A percentile compares a stretch with the other conserved stretches of the same genome.
Evolutionary conservation across 371 early-diverging fungal genomes (phyloP).

Genomic region (Rhizomucor pusillus): DNA sequence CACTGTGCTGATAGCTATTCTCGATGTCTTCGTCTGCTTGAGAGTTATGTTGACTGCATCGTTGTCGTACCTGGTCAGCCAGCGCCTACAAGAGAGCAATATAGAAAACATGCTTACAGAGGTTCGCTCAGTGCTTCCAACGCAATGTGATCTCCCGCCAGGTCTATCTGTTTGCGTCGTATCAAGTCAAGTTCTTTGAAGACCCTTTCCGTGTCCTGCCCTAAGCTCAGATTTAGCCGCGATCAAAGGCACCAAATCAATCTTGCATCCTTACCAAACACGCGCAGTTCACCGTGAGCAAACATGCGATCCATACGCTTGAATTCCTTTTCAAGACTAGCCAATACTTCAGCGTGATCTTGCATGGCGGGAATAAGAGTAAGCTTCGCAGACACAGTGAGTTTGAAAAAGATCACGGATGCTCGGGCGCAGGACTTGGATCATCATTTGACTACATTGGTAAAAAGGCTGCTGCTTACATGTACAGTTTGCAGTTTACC

Average conservation of each 20-base stretch:
- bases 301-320: constrained; percentile 25
- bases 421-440: too few relatives aligned
- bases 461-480: too few relatives aligned
- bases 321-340: constrained; percentile 26
- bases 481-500: too few relatives aligned
- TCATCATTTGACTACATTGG: too few relatives aligned
- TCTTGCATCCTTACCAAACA: constrained; percentile 16
- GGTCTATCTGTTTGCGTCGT: constrained; percentile 25
- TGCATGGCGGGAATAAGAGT: constrained; percentile 5
- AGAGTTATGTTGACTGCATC: neutral
- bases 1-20: constrained; percentile 18
- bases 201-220: constrained; percentile 25
- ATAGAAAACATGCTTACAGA: constrained; percentile 12
- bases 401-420: too few relatives aligned
- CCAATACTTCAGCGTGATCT: constrained; percentile 15
- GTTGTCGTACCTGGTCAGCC: neutral
- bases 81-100: neutral
- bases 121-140: constrained; percentile 24
- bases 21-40: constrained; percentile 9
- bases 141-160: constrained; percentile 31
- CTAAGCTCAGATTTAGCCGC: constrained; percentile 5
- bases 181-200: constrained; percentile 31
- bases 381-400: constrained; percentile 9
- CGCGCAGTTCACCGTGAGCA: constrained; percentile 28
- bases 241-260: neutral